Evolutionary conservation across 768 basidiomycete species (phyloP).

Genomic region (Mycena floridula): DNA sequence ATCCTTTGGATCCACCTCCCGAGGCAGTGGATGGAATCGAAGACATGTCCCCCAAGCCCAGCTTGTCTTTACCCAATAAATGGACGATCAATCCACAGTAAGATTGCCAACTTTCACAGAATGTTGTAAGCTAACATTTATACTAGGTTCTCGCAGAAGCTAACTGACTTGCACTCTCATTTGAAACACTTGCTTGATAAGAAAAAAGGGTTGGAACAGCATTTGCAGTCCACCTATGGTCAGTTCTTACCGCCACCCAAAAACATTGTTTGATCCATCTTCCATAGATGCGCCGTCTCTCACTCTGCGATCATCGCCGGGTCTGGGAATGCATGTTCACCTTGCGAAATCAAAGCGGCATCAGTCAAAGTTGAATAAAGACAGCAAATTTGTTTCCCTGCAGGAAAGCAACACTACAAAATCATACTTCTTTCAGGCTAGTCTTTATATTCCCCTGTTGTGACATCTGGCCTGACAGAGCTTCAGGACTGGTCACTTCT

Average conservation of each 20-base stretch:
- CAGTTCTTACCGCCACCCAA: constrained; percentile 8
- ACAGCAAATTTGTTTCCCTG: constrained; percentile 49
- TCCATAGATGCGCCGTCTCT: constrained; percentile 63
- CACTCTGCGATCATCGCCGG: constrained; percentile 61
- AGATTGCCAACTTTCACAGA: constrained; percentile 9
- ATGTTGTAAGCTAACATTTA: background rate
- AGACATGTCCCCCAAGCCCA: background rate
- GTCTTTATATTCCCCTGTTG: constrained; percentile 6
- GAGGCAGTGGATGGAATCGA: constrained; percentile 7
- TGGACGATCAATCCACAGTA: constrained; percentile 59
- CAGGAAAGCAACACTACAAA: constrained; percentile 62
- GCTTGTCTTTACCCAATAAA: constrained; percentile 17
- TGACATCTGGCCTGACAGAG: background rate
- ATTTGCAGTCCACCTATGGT: constrained; percentile 53
- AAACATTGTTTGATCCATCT: background rate
- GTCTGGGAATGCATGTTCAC: constrained; percentile 73
- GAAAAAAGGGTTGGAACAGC: constrained; percentile 47
- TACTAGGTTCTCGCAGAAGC: constrained; percentile 52
- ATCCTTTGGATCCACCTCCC: constrained; percentile 16
- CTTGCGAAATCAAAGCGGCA: constrained; percentile 62
- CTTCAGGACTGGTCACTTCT: constrained; percentile 71
- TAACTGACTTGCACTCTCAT: constrained; percentile 40
- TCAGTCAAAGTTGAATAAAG: constrained; percentile 36
- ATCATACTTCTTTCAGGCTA: constrained; percentile 61
- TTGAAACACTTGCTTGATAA: constrained; percentile 38